Percentiles rank a stretch among this genome's conserved stretches.
Evolutionary conservation across 805 yeast genomes (phyloP).

Genomic region (Starmerella khaoyaiensis): DNA sequence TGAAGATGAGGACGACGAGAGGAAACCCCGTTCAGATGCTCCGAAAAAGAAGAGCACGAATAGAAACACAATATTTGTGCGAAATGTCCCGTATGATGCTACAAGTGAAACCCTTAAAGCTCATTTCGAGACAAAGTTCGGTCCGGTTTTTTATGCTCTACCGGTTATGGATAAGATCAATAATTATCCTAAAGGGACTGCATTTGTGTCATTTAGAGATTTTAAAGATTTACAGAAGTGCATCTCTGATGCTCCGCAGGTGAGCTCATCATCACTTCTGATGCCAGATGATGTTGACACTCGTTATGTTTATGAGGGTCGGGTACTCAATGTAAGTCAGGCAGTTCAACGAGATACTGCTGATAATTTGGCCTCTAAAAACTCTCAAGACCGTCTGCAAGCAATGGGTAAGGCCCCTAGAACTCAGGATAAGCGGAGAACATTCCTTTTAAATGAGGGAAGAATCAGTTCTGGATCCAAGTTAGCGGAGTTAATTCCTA

Average conservation of each 20-base stretch:
- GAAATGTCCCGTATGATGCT: constrained; percentile 92
- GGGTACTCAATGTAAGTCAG: constrained; percentile 69
- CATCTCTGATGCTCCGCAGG: constrained; percentile 63
- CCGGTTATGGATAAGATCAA: constrained; percentile 82
- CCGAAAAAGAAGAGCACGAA: constrained; percentile 26
- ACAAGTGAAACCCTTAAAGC: constrained; percentile 62
- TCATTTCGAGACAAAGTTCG: constrained; percentile 64
- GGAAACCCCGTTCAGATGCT: constrained; percentile 18
- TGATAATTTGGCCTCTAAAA: constrained; percentile 52
- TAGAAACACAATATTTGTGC: constrained; percentile 55
- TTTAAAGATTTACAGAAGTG: constrained; percentile 56
- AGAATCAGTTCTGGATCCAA: constrained; percentile 71
- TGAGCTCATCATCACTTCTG: constrained; percentile 50
- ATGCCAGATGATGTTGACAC: constrained; percentile 89
- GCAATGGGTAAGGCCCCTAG: constrained; percentile 66
- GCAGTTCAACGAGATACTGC: constrained; percentile 86
- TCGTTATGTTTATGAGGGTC: constrained; percentile 76
- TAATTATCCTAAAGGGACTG: constrained; percentile 85
- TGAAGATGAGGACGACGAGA: constrained; percentile 25
- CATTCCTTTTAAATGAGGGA: constrained; percentile 86
- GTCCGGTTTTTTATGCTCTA: constrained; percentile 79
- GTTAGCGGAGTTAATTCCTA: constrained; percentile 53
- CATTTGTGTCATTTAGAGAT: constrained; percentile 73
- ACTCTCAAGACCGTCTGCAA: constrained; percentile 60
- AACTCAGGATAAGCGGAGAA: constrained; percentile 70